Conservation (phyloP, 192 early-diverging fungal species). For the Gaertneriomyces sp. region DNA sequence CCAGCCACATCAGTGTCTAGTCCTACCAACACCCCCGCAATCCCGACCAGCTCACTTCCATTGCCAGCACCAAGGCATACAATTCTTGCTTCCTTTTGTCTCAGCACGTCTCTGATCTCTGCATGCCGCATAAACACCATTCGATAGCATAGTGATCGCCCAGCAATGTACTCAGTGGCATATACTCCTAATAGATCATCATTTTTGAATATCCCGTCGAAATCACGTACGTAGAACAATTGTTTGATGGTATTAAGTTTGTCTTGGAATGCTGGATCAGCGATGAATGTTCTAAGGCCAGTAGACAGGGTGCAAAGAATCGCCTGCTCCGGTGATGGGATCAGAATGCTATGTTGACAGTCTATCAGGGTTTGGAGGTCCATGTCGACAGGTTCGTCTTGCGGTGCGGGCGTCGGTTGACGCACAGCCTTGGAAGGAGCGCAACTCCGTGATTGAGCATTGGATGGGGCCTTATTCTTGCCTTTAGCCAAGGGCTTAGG, state of each 20-base stretch:
- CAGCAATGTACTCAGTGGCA: slow-evolving; percentile 81
- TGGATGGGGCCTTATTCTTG: no score
- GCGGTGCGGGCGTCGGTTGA: no score
- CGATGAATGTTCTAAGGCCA: slow-evolving; percentile 36
- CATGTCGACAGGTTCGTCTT: no score
- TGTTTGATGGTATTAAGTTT: slow-evolving; percentile 75
- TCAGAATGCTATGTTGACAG: background rate
- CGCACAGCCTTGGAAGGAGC: no score
- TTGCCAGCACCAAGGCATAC: slow-evolving; percentile 77
- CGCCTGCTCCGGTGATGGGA: slow-evolving; percentile 8
- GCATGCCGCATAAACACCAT: slow-evolving; percentile 58
- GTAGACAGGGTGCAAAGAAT: slow-evolving; percentile 10
- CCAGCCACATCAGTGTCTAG: no score
- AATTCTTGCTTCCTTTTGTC: slow-evolving; percentile 41
- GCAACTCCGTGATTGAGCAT: no score
- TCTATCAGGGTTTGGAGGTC: background rate
- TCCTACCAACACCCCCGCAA: slow-evolving; percentile 60
- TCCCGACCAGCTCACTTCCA: slow-evolving; percentile 79
- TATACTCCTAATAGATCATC: slow-evolving; percentile 73
- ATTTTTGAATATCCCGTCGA: slow-evolving; percentile 75
- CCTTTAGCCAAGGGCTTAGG: no score
- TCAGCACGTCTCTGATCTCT: slow-evolving; percentile 50
- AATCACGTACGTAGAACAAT: slow-evolving; percentile 79
- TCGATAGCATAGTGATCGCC: slow-evolving; percentile 81
- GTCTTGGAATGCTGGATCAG: slow-evolving; percentile 53